Conservation (phyloP, 2,329 filamentous ascomycete species). For the Cercospora brassicicola region DNA sequence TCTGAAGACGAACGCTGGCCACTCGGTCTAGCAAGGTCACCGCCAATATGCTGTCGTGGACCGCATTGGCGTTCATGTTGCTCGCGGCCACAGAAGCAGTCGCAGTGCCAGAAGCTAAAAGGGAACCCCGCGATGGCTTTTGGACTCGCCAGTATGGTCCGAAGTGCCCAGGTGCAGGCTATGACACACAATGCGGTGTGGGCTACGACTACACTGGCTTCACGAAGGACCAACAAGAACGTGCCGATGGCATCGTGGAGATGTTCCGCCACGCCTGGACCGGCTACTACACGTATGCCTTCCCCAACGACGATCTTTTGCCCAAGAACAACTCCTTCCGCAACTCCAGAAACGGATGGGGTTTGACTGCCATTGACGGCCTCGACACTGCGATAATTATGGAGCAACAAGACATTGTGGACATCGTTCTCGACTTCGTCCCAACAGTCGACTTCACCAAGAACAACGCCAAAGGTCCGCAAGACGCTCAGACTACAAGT, state of each 20-base stretch:
- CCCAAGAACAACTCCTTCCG: slow-evolving; percentile 65
- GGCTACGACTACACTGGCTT: slow-evolving; percentile 23
- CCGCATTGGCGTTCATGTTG: neutral
- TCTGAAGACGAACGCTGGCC: neutral
- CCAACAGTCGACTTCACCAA: slow-evolving; percentile 68
- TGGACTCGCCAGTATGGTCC: neutral
- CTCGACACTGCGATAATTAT: slow-evolving; percentile 78
- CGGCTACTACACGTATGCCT: slow-evolving; percentile 45
- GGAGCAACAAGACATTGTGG: slow-evolving; percentile 65
- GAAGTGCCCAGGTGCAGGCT: neutral
- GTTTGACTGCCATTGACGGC: slow-evolving; percentile 77
- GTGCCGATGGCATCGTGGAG: slow-evolving; percentile 63
- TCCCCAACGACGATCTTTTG: slow-evolving; percentile 61
- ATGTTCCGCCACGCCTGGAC: slow-evolving; percentile 71
- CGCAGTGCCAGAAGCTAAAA: neutral
- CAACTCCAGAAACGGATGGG: slow-evolving; percentile 80
- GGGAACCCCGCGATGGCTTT: neutral
- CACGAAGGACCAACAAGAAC: slow-evolving; percentile 23
- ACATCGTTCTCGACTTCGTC: slow-evolving; percentile 69
- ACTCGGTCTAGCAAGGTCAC: neutral
- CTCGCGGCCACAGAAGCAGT: neutral
- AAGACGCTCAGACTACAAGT: slow-evolving; percentile 45
- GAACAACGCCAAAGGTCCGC: slow-evolving; percentile 38
- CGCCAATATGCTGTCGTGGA: neutral
- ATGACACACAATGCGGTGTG: slow-evolving; percentile 18